Conservation (phyloP, 2,329 filamentous ascomycete species). For the Xylaria hypoxylon region DNA sequence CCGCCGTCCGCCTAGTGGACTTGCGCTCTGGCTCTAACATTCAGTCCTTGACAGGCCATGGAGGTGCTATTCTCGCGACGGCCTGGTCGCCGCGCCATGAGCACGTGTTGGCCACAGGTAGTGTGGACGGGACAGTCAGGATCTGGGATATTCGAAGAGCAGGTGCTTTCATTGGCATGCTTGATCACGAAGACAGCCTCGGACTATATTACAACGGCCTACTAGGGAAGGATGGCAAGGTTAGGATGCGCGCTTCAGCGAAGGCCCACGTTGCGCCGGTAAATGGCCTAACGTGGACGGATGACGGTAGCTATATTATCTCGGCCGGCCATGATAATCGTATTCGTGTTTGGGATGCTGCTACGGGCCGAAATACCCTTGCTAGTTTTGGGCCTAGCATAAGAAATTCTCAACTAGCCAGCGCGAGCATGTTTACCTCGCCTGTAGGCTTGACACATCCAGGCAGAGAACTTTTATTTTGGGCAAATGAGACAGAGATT, state of each 20-base stretch:
- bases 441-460: slow-evolving; percentile 69
- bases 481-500: slow-evolving; percentile 84
- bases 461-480: slow-evolving; percentile 77
- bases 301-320: slow-evolving; percentile 80
- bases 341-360: slow-evolving; percentile 87
- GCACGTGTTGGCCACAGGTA: slow-evolving; percentile 83
- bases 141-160: slow-evolving; percentile 90
- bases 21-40: slow-evolving; percentile 82
- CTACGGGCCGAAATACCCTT: slow-evolving; percentile 85
- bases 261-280: slow-evolving; percentile 84
- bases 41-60: slow-evolving; percentile 76
- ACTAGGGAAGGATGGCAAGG: slow-evolving; percentile 52
- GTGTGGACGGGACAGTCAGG: slow-evolving; percentile 84
- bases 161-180: slow-evolving; percentile 77
- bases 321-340: slow-evolving; percentile 85
- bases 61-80: slow-evolving; percentile 74
- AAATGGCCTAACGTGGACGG: slow-evolving; percentile 87
- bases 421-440: slow-evolving; percentile 70
- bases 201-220: slow-evolving; percentile 66
- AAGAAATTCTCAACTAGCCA: slow-evolving; percentile 76
- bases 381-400: slow-evolving; percentile 87
- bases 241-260: slow-evolving; percentile 58
- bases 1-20: slow-evolving; percentile 85
- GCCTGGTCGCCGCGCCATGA: slow-evolving; percentile 86
- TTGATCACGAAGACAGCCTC: slow-evolving; percentile 86